Base-by-base conservation (phyloP, 352 stramenopile species). In the Globisporangium okanoganense region DNA sequence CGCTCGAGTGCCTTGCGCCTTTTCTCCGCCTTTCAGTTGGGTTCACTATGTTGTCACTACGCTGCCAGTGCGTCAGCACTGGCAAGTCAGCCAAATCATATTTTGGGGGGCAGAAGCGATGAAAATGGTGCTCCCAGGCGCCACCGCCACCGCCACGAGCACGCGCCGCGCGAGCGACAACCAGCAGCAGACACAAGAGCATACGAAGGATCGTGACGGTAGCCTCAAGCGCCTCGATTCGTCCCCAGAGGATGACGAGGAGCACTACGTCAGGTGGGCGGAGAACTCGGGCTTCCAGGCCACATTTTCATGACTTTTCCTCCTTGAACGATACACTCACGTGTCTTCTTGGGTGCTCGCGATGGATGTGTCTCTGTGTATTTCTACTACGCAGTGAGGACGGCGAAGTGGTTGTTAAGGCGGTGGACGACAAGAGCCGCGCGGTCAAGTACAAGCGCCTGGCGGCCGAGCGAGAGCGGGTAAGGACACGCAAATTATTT, bases 221-320 rank as follows among this genome's bases (percentile, higher is more conserved):
- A 38, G 56, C 36, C 66, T 71, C 56, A 80, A 80, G 59, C 71
- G 62, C 56, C 4, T 69, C 31, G 67, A 76, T 41, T 76, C 62
- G 24, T 61, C 67, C 27, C 67, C 78, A 31, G 72, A 73, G 35
- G 72, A 73, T 20, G 76, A 84, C 36, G 79, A 85, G 56, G 82
- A 89, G 69, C 67, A 84, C 49, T 83, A 84, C 29, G 80, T 92
- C 41, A 69, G 82, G 82, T 92, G 48, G n/a, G 64, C 33, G 5
- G 12, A 24, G 24, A 38, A 6, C 14, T 6, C 38, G 40, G 7
- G 10, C 27, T 4, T 55, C 40, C 31, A 43, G 18, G 25, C 16
- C 52, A 31, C 25, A 14, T 66, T 29, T 29, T 22, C 44, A 12
- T n/a, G n/a, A n/a, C n/a, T n/a, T n/a, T n/a, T n/a, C n/a, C n/a